These are phyloP conservation scores for Penicillium capsulatum DNA, from an alignment of 2,329 filamentous ascomycete genomes.

Conservation along the genomic window DNA sequence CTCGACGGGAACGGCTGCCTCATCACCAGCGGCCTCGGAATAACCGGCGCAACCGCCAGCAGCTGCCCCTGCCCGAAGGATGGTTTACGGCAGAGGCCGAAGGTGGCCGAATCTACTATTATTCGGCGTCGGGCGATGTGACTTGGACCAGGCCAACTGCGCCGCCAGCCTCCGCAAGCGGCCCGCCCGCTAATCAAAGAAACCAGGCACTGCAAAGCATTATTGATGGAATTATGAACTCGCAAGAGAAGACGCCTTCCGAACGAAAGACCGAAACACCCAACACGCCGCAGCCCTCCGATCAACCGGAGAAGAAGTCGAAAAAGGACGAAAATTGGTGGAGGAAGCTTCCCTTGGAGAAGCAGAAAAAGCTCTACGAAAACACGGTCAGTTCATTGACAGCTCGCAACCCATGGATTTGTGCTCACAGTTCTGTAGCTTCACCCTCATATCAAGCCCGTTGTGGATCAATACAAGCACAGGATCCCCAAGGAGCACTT, in stretches of 20 bases:
- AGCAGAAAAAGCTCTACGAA: slow-evolving; percentile 93
- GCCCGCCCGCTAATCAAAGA: slow-evolving; percentile 60
- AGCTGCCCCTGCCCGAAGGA: slow-evolving; percentile 64
- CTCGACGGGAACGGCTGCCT: slow-evolving; percentile 55
- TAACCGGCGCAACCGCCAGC: slow-evolving; percentile 52
- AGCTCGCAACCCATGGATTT: neutral
- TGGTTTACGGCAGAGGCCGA: slow-evolving; percentile 77
- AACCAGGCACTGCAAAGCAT: slow-evolving; percentile 77
- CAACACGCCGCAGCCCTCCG: slow-evolving; percentile 59
- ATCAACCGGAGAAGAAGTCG: slow-evolving; percentile 50
- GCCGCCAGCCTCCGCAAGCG: slow-evolving; percentile 59
- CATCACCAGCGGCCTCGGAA: slow-evolving; percentile 54
- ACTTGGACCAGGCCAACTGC: slow-evolving; percentile 77
- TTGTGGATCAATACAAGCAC: slow-evolving; percentile 80
- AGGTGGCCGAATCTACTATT: slow-evolving; percentile 73
- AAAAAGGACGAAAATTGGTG: slow-evolving; percentile 48
- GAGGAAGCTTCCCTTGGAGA: slow-evolving; percentile 55
- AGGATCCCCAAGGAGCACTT: slow-evolving; percentile 78
- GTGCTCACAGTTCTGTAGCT: slow-evolving; percentile 52
- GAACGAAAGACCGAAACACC: slow-evolving; percentile 53
- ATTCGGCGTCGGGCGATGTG: slow-evolving; percentile 69
- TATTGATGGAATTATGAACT: slow-evolving; percentile 76
- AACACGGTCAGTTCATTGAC: slow-evolving; percentile 73
- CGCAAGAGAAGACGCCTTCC: slow-evolving; percentile 52
- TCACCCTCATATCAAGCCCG: slow-evolving; percentile 76